These are phyloP conservation scores for Diaporthe vaccinii DNA, from an alignment of 2,329 filamentous ascomycete genomes.

Conservation along the genomic window DNA sequence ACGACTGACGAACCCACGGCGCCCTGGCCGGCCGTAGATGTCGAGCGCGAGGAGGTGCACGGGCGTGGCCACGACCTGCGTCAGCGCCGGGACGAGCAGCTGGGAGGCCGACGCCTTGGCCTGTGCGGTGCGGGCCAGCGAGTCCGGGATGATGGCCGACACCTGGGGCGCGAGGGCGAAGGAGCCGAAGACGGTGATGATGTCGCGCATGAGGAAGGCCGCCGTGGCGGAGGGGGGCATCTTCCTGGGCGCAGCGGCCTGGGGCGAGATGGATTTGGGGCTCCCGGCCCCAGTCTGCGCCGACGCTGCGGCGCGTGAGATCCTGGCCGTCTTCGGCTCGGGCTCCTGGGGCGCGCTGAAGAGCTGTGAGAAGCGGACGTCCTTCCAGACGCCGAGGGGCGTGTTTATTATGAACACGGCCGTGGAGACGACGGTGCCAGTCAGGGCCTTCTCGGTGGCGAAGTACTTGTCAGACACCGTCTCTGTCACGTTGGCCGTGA, in stretches of 20 bases:
- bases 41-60: constrained; percentile 23
- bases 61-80: constrained; percentile 24
- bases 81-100: constrained; percentile 20
- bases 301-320: not conserved
- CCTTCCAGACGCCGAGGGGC: constrained; percentile 27
- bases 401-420: constrained; percentile 27
- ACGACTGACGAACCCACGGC: not conserved
- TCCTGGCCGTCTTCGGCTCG: not conserved
- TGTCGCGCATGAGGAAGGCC: constrained; percentile 22
- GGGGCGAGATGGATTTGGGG: not conserved
- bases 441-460: constrained; percentile 15
- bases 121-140: not conserved
- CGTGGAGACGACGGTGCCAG: constrained; percentile 9
- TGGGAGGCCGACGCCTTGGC: constrained; percentile 11
- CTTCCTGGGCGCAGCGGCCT: not conserved
- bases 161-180: constrained; percentile 24
- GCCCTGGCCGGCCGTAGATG: constrained; percentile 11
- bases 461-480: constrained; percentile 22
- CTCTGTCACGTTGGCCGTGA: constrained; percentile 30
- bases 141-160: constrained; percentile 13
- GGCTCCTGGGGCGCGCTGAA: constrained; percentile 10
- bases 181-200: constrained; percentile 29
- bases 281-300: constrained; percentile 7
- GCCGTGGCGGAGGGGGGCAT: constrained; percentile 15
- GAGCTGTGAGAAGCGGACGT: constrained; percentile 30